Percentiles rank a stretch among this genome's conserved stretches.
These are phyloP conservation scores for Trichoderma sp. DNA, from an alignment of 2,329 filamentous ascomycete genomes.

Conservation along the genomic window DNA sequence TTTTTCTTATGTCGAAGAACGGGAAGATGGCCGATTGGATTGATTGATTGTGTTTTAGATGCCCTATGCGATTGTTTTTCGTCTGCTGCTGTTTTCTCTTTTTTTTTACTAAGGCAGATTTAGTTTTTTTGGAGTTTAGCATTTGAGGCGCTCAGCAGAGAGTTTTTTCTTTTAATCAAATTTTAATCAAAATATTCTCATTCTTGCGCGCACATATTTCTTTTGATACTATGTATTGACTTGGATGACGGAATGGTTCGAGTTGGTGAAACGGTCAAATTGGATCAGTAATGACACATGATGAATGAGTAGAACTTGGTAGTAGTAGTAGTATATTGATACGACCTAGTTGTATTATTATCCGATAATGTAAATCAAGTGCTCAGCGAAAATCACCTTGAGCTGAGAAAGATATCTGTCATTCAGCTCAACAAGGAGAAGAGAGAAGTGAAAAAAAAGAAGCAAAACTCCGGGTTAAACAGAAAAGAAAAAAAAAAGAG, in stretches of 20 bases:
- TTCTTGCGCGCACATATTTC: neutral
- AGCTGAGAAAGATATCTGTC: neutral
- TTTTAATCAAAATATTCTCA: conserved; percentile 19
- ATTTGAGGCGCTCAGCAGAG: conserved; percentile 23
- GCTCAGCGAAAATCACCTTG: neutral
- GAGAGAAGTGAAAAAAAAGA: neutral
- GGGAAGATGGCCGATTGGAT: conserved; percentile 14
- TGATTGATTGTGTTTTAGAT: conserved; percentile 18
- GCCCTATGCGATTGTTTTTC: neutral
- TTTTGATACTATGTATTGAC: neutral
- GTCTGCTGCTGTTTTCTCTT: neutral
- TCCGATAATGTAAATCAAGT: neutral
- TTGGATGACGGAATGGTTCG: neutral
- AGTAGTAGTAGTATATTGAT: neutral
- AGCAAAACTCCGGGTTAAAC: neutral
- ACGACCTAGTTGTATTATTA: neutral
- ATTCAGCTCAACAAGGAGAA: neutral
- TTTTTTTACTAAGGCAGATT: conserved; percentile 6
- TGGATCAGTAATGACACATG: neutral
- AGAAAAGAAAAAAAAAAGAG: neutral
- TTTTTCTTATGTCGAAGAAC: conserved; percentile 11
- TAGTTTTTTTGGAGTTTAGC: conserved; percentile 22
- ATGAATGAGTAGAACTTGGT: neutral
- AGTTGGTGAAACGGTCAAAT: too few relatives aligned
- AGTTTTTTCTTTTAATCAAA: conserved; percentile 6